phyloP scores from a whole-genome alignment of 768 basidiomycete species.

The Mycena leptocephala region DNA sequence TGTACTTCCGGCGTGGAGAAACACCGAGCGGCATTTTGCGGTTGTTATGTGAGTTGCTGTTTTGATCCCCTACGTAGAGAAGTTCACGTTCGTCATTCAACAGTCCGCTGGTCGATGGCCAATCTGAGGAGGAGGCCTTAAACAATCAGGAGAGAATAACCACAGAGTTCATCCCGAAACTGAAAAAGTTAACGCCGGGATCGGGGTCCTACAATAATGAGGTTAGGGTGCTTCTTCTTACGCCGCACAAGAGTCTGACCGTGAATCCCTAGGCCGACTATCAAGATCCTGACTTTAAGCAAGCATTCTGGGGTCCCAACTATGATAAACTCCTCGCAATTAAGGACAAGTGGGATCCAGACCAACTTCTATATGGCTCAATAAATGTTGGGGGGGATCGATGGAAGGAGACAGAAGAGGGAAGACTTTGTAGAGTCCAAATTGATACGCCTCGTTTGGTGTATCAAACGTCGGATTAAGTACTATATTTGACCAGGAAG shows the following conservation, averaged over 20 bases:
- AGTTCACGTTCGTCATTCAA: constrained; percentile 4
- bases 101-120: constrained; percentile 19
- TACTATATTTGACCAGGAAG: neutral
- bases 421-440: constrained; percentile 5
- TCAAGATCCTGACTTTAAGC: constrained; percentile 22
- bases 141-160: constrained; percentile 17
- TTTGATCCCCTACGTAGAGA: neutral
- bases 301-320: constrained; percentile 26
- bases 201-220: constrained; percentile 4
- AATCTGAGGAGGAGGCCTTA: constrained; percentile 18
- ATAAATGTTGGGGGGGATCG: constrained; percentile 23
- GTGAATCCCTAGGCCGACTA: constrained; percentile 15
- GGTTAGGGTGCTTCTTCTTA: neutral
- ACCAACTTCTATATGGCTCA: too few relatives aligned
- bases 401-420: constrained; percentile 10
- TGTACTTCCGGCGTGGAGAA: constrained; percentile 16
- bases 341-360: too few relatives aligned
- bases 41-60: constrained; percentile 8
- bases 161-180: constrained; percentile 18
- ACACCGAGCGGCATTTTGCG: constrained; percentile 14
- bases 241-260: constrained; percentile 4
- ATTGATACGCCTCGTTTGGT: constrained; percentile 18
- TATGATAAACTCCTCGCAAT: too few relatives aligned
- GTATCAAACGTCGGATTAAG: constrained; percentile 16
- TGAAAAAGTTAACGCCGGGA: constrained; percentile 19